Evolutionary conservation across 129 eudicot species (phyloP).

Genomic region (Tanacetum coccineum): DNA sequence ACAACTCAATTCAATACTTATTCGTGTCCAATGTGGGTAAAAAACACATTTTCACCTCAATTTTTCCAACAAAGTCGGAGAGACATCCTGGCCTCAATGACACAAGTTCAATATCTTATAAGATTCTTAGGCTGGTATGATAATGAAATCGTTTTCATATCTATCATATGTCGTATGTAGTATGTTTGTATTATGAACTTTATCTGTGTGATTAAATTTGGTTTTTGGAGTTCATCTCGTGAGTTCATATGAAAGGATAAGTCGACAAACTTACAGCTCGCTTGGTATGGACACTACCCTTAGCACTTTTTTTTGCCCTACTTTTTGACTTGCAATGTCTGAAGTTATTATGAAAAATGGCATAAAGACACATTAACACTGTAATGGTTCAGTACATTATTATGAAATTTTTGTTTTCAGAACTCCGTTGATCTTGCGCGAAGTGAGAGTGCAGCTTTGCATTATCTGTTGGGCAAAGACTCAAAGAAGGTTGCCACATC

Average conservation of each 20-base stretch:
- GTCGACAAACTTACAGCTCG: constrained; percentile 95
- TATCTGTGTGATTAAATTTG: too few species aligned
- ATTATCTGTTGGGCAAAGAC: too few species aligned
- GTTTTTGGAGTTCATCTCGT: too few species aligned
- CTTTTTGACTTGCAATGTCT: neutral
- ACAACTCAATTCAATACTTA: too few species aligned
- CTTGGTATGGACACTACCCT: constrained; percentile 52
- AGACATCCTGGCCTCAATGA: constrained; percentile 94
- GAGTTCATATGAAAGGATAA: too few species aligned
- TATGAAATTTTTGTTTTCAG: constrained; percentile 10
- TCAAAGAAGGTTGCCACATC: too few species aligned
- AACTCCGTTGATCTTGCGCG: too few species aligned
- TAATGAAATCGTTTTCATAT: neutral
- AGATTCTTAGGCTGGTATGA: constrained; percentile 83
- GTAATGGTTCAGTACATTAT: neutral
- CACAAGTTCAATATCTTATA: constrained; percentile 97
- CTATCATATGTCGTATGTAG: neutral
- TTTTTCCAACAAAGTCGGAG: constrained; percentile 94
- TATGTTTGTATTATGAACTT: neutral
- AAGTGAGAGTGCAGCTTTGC: too few species aligned
- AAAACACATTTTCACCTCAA: too few species aligned
- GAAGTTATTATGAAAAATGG: constrained; percentile 2
- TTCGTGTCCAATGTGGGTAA: too few species aligned
- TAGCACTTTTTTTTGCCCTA: neutral
- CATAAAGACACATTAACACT: neutral